Evolutionary conservation across 345 rosid genomes (phyloP).

Genomic region (Arabidopsis suecica): DNA sequence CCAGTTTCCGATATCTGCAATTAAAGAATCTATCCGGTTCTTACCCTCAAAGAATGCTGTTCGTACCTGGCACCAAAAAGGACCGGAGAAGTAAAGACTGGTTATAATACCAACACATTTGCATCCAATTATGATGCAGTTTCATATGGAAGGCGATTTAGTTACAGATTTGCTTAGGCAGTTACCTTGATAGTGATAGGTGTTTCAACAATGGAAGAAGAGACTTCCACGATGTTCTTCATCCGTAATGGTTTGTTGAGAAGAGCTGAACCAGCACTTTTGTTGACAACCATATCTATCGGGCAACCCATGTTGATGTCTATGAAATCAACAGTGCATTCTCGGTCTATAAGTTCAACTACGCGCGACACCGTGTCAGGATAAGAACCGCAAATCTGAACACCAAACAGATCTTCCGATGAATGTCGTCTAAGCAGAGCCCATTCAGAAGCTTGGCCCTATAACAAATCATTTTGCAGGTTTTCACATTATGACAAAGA

Average conservation of each 20-base stretch:
- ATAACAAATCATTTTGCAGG: constrained; percentile 18
- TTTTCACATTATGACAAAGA: constrained; percentile 19
- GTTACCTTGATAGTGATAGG: constrained; percentile 89
- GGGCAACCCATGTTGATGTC: constrained; percentile 99
- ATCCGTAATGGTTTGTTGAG: constrained; percentile 81
- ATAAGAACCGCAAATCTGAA: constrained; percentile 85
- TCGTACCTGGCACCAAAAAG: constrained; percentile 65
- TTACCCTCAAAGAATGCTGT: constrained; percentile 86
- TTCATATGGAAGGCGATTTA: neutral
- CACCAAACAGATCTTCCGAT: constrained; percentile 94
- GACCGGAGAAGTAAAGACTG: constrained; percentile 4
- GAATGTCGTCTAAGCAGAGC: constrained; percentile 89
- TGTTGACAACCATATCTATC: constrained; percentile 84
- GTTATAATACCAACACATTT: constrained; percentile 9
- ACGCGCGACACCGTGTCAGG: constrained; percentile 76
- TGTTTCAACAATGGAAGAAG: constrained; percentile 74
- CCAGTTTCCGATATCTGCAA: constrained; percentile 78
- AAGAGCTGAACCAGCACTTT: constrained; percentile 95
- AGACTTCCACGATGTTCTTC: constrained; percentile 72
- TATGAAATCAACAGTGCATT: constrained; percentile 84
- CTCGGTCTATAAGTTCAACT: constrained; percentile 82
- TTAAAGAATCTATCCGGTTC: constrained; percentile 75
- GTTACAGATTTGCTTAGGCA: constrained; percentile 12
- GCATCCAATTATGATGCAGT: constrained; percentile 13
- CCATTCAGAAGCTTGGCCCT: constrained; percentile 99